Base-by-base conservation (phyloP, 139 green algal species). In the Asterochloris erici region DNA sequence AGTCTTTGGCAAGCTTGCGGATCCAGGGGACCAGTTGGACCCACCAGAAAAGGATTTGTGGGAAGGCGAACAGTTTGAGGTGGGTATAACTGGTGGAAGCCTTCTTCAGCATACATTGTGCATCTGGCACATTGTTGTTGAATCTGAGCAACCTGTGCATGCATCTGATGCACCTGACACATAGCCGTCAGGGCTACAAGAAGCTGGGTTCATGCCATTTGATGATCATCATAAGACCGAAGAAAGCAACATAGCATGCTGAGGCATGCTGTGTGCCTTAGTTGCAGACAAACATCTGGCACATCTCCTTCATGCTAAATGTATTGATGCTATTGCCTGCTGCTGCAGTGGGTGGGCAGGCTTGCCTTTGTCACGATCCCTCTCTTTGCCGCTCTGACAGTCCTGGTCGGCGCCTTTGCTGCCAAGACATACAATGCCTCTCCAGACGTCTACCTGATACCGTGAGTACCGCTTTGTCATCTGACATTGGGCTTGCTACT, bases 351-450 rank as follows among this genome's bases (percentile, higher is more conserved):
- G 29, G 27, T 86, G 27, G 83, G 83, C n/a, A 76, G 84, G 62
- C 10, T 81, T 11, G 63, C 83, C 24, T 81, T 75, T 24, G 19
- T 77, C 19, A 13, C 74, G 26, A 84, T 86, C 61, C 83, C 83
- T 13, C 14, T 74, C 21, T 61, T 86, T 10, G 78, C 66, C 6
- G 68, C 73, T 10, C 12, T 69, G 29, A 78, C 83, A 9, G 29
- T 86, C 12, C 23, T 78, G 10, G 79, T 86, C 21, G 83, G 83
- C 23, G 38, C 83, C 10, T 86, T 84, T 64, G 83, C 83, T n/a
- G 73, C 78, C 14, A 73, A 71, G 19, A 81, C 70, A 16, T 86
- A 86, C 79, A 75, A 86, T 70, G 80, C 70, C 27, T 77, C 78
- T 12, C 78, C 83, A 24, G 80, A 54, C 12, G 64, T 64, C 28